Evolutionary conservation across 2,329 filamentous ascomycete species (phyloP).

Genomic region (Penicillium sp.): DNA sequence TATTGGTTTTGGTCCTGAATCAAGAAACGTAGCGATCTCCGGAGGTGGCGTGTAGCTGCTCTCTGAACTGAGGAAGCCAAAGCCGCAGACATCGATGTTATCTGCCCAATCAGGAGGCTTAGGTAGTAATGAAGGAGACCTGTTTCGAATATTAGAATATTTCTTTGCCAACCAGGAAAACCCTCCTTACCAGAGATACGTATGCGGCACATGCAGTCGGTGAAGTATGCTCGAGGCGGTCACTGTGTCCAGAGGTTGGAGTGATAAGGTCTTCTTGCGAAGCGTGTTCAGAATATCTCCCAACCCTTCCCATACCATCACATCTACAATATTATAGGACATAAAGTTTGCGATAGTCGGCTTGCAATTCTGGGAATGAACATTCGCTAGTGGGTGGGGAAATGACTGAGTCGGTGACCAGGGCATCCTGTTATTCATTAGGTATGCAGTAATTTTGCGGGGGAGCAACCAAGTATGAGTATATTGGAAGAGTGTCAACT

Average conservation of each 20-base stretch:
- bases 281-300: constrained; percentile 80
- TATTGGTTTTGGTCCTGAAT: constrained; percentile 67
- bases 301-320: constrained; percentile 86
- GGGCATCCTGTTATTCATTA: constrained; percentile 63
- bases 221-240: constrained; percentile 79
- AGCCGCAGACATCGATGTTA: constrained; percentile 72
- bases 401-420: constrained; percentile 84
- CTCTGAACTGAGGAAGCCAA: constrained; percentile 72
- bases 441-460: constrained; percentile 17
- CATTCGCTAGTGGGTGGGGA: constrained; percentile 80
- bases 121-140: constrained; percentile 70
- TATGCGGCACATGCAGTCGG: constrained; percentile 62
- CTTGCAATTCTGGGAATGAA: constrained; percentile 72
- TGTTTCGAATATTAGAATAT: constrained; percentile 19
- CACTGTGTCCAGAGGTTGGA: constrained; percentile 74
- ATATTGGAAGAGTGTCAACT: constrained; percentile 33
- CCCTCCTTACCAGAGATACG: neutral
- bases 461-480: constrained; percentile 7
- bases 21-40: constrained; percentile 66
- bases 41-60: constrained; percentile 64
- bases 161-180: constrained; percentile 7
- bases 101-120: constrained; percentile 74
- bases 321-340: constrained; percentile 77
- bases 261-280: constrained; percentile 69
- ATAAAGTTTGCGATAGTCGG: constrained; percentile 73